phyloP scores from a whole-genome alignment of 2,329 filamentous ascomycete genomes.

The Plenodomus biglobosus region DNA sequence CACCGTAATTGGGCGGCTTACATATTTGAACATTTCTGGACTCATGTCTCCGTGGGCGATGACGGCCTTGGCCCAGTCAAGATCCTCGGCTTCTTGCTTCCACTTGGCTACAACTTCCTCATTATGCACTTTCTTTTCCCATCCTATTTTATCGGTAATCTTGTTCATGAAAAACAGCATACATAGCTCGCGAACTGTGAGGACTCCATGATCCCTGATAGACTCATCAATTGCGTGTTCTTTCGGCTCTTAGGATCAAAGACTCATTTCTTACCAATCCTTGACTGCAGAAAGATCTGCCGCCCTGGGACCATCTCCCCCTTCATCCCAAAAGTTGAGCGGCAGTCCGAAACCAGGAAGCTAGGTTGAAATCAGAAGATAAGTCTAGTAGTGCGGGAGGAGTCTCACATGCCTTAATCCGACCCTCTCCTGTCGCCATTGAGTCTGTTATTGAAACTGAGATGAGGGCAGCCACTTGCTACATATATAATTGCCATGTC shows the following conservation, averaged over 20 bases:
- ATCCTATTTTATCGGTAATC: slow-evolving; percentile 46
- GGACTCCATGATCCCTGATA: slow-evolving; percentile 14
- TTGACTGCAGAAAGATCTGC: neutral
- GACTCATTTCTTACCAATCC: neutral
- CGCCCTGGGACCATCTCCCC: neutral
- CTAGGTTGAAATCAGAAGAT: neutral
- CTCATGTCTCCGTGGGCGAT: slow-evolving; percentile 14
- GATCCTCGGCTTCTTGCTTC: slow-evolving; percentile 20
- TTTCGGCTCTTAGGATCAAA: neutral
- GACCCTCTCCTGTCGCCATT: neutral
- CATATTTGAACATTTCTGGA: slow-evolving; percentile 14
- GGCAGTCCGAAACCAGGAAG: neutral
- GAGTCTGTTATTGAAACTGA: neutral
- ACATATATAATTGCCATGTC: neutral
- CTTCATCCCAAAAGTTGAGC: neutral
- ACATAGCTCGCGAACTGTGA: slow-evolving; percentile 40
- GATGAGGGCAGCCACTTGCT: neutral
- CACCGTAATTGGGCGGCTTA: slow-evolving; percentile 5
- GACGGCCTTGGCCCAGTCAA: neutral
- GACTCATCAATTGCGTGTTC: neutral
- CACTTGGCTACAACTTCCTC: slow-evolving; percentile 29
- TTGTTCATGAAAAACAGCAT: slow-evolving; percentile 47
- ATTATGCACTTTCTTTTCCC: slow-evolving; percentile 47
- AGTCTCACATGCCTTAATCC: neutral
- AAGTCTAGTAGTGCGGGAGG: neutral